Base-by-base conservation (phyloP, 805 yeast genomes). In the Hanseniaspora clermontiae region DNA sequence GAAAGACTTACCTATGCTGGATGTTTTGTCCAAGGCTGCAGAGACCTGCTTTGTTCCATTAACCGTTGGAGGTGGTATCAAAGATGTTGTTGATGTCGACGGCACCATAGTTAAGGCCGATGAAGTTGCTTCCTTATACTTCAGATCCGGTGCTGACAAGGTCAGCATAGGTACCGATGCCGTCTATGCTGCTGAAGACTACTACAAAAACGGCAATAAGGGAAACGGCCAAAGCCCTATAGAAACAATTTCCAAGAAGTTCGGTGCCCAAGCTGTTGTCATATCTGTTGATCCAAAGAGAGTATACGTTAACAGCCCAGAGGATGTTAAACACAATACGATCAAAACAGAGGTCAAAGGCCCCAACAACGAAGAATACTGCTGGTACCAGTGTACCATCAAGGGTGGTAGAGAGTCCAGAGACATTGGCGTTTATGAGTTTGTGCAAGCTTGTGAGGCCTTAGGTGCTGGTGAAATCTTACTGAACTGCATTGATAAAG, bases 91-190 rank as follows among this genome's bases (percentile, higher is more conserved):
- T 31, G 97, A 93, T 62, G 95, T 95, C 0, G 87, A 79, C 61
- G 95, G 95, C 36, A 81, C 85, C 8, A 63, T 69, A 9, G 80
- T 87, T 14, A 82, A 96, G 7, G 97, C 97, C 0, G 77, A 85
- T 38, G 84, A 89, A 51, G 96, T 93, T 32, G 99, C 99, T 0
- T 79, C 87, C 40, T 72, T 89, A 61, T 93, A 93, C 67, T 93
- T 93, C 76, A 77, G 88, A 59, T 87, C 97, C 0, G 99, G 99
- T 60, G 99, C 99, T 15, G 99, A 93, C 70, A 93, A 93, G 67
- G 95, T 93, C 6, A 87, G 96, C 48, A 93, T 93, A 65, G 99
- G 99, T n/a, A 80, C 95, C 9, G 99, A 93, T 71, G 95, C 99
- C 0, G 98, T 93, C 1, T 68, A 71, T 51, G 95, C 95, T 36